phyloP scores from a whole-genome alignment of 2,329 filamentous ascomycete genomes.

The Curvularia verruculosa region DNA sequence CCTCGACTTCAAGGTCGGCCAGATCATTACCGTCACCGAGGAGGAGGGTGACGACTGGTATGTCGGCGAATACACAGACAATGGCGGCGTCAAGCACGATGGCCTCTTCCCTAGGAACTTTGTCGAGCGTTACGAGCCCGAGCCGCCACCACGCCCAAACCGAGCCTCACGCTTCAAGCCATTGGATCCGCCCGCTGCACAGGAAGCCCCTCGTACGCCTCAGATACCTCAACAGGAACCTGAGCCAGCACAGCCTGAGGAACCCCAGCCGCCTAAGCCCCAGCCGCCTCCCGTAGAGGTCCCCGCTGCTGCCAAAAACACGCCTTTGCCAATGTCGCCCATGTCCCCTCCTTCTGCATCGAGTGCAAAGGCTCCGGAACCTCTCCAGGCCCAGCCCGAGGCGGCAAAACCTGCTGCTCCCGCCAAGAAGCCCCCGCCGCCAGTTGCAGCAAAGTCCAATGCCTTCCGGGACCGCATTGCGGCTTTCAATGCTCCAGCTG shows the following conservation, averaged over 20 bases:
- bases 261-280: slow-evolving; percentile 47
- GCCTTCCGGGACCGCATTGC: slow-evolving; percentile 96
- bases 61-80: slow-evolving; percentile 82
- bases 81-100: slow-evolving; percentile 73
- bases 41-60: slow-evolving; percentile 96
- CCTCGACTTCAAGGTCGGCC: slow-evolving; percentile 81
- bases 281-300: slow-evolving; percentile 46
- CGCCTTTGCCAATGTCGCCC: slow-evolving; percentile 32
- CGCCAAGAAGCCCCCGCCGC: slow-evolving; percentile 67
- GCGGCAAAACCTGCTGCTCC: slow-evolving; percentile 49
- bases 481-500: slow-evolving; percentile 90
- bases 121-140: slow-evolving; percentile 93
- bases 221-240: slow-evolving; percentile 39
- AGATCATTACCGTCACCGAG: slow-evolving; percentile 92
- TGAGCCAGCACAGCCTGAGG: slow-evolving; percentile 27
- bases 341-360: slow-evolving; percentile 36
- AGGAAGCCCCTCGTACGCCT: slow-evolving; percentile 37
- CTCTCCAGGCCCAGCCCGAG: slow-evolving; percentile 37
- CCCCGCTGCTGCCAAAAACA: slow-evolving; percentile 33
- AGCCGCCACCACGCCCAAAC: slow-evolving; percentile 82
- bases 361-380: slow-evolving; percentile 29
- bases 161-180: slow-evolving; percentile 64
- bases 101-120: slow-evolving; percentile 97
- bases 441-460: slow-evolving; percentile 76
- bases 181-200: slow-evolving; percentile 40